Conservation (phyloP, 2,329 filamentous ascomycete species). For the Chalaropsis ovoidea region DNA sequence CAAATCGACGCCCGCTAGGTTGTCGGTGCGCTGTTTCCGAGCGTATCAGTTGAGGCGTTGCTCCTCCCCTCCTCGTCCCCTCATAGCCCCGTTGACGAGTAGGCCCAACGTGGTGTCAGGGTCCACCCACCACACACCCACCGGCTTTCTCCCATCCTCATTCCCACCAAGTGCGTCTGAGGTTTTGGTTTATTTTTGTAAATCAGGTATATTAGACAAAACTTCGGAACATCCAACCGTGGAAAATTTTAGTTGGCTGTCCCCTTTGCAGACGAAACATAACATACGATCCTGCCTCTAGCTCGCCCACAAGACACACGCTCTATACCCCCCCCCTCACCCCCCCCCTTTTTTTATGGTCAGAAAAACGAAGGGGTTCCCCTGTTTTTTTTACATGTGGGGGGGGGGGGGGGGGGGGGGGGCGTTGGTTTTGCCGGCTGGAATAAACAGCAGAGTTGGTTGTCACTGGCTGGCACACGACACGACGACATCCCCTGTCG, state of each 20-base stretch:
- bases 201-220: conserved; percentile 2
- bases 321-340: not conserved
- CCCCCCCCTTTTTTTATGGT: not conserved
- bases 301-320: not conserved
- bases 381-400: too few species aligned
- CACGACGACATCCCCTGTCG: not conserved
- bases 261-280: conserved; percentile 9
- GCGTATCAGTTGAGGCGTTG: not conserved
- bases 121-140: too few species aligned
- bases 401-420: too few species aligned
- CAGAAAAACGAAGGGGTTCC: too few species aligned
- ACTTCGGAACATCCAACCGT: conserved; percentile 14
- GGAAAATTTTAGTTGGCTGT: not conserved
- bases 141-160: not conserved
- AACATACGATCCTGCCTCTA: not conserved
- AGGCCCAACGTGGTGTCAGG: too few species aligned
- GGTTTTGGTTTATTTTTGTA: conserved; percentile 7
- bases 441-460: too few species aligned
- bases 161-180: not conserved
- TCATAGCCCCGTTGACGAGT: not conserved
- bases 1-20: conserved; percentile 2
- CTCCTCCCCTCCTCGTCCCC: not conserved
- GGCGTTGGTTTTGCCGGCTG: too few species aligned
- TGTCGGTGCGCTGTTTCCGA: conserved; percentile 13
- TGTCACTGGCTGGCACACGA: too few species aligned